Evolutionary conservation across 2,329 filamentous ascomycete species (phyloP).

Genomic region (Colletotrichum limetticola): DNA sequence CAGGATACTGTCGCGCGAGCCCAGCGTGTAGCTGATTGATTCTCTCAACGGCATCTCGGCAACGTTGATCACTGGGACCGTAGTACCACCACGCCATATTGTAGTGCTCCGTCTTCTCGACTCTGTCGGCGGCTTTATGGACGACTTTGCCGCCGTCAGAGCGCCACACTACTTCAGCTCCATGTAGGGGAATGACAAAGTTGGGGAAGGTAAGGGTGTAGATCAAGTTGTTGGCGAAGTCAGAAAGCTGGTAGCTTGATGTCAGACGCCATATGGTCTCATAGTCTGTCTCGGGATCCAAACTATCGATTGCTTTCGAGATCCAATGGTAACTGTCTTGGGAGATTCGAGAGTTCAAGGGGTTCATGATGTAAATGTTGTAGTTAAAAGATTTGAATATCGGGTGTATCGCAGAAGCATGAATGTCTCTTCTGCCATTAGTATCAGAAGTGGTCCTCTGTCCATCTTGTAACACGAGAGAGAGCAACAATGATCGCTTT

Average conservation of each 20-base stretch:
- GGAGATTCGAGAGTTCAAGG: neutral
- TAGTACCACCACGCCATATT: slow-evolving; percentile 14
- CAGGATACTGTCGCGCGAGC: neutral
- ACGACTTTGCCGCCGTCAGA: slow-evolving; percentile 14
- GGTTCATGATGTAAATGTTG: neutral
- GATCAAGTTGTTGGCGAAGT: neutral
- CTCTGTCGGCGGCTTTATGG: neutral
- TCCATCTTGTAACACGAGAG: neutral
- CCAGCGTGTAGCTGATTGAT: slow-evolving; percentile 10
- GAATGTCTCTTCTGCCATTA: neutral
- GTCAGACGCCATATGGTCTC: slow-evolving; percentile 1
- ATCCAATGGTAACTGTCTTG: neutral
- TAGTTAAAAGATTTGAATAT: neutral
- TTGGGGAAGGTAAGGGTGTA: slow-evolving; percentile 3
- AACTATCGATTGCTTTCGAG: neutral
- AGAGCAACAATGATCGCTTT: neutral
- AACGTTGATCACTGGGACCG: slow-evolving; percentile 6
- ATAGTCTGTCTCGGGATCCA: neutral
- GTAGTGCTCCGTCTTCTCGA: slow-evolving; percentile 9
- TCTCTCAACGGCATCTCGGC: neutral
- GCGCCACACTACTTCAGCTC: neutral
- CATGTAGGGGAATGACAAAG: neutral
- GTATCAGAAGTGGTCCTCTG: neutral
- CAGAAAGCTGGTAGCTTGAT: neutral
- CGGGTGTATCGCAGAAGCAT: neutral